Percentiles rank a stretch among this genome's conserved stretches.
phyloP scores from a whole-genome alignment of 2,329 filamentous ascomycete species.

The Pyrenophora teres region DNA sequence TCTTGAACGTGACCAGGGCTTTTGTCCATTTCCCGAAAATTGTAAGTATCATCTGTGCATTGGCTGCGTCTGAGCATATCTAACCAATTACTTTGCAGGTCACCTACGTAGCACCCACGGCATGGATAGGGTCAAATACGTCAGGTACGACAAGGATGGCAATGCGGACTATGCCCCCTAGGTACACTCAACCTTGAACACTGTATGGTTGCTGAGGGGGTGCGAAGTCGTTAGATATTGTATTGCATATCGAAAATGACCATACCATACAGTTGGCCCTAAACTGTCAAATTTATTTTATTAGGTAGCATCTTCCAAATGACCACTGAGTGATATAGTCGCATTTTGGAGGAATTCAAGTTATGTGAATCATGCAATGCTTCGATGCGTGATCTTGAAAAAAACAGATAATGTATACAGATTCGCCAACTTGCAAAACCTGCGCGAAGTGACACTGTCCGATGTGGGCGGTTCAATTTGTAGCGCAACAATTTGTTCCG shows the following conservation, averaged over 20 bases:
- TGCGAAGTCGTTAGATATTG: not conserved
- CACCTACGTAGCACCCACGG: slow-evolving; percentile 47
- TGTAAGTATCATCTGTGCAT: slow-evolving; percentile 28
- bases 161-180: slow-evolving; percentile 26
- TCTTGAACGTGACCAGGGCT: slow-evolving; percentile 44
- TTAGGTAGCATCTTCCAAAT: not conserved
- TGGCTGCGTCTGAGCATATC: not conserved
- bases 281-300: not conserved
- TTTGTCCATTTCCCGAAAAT: slow-evolving; percentile 41
- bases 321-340: too few relatives aligned
- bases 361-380: too few relatives aligned
- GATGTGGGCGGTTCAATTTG: too few relatives aligned
- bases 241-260: not conserved
- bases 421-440: too few relatives aligned
- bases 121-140: slow-evolving; percentile 44
- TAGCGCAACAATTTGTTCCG: too few relatives aligned
- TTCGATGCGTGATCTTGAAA: too few relatives aligned
- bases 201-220: not conserved
- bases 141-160: slow-evolving; percentile 32
- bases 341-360: too few relatives aligned
- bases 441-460: too few relatives aligned
- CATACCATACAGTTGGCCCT: not conserved
- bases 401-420: too few relatives aligned
- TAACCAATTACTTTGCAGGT: slow-evolving; percentile 3
- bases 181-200: not conserved